Evolutionary conservation across 78 protist genomes (phyloP).

Genomic region (Chrysochromulina parva): DNA sequence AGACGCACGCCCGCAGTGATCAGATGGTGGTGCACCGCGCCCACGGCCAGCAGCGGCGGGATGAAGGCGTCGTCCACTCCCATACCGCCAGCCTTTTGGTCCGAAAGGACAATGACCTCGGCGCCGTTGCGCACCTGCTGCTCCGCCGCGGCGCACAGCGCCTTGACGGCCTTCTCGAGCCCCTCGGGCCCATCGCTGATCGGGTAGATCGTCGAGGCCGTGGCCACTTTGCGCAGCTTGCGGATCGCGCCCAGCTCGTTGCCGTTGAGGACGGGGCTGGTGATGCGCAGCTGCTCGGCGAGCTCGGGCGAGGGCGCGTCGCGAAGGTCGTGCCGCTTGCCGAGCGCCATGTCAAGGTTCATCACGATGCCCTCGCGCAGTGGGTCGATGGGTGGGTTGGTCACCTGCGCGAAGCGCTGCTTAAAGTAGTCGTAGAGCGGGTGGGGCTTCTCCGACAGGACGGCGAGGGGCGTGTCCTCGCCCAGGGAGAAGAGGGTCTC

Average conservation of each 20-base stretch:
- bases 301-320: background rate
- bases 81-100: background rate
- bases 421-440: slow-evolving; percentile 81
- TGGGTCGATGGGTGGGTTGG: slow-evolving; percentile 92
- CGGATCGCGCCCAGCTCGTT: slow-evolving; percentile 44
- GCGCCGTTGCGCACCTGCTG: slow-evolving; percentile 56
- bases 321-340: background rate
- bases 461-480: slow-evolving; percentile 81
- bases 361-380: slow-evolving; percentile 80
- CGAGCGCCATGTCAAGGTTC: slow-evolving; percentile 63
- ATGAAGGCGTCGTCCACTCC: slow-evolving; percentile 24
- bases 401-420: slow-evolving; percentile 87
- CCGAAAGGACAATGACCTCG: slow-evolving; percentile 68
- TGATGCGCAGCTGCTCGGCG: background rate
- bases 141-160: slow-evolving; percentile 50
- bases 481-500: slow-evolving; percentile 83
- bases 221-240: background rate
- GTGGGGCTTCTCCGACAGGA: slow-evolving; percentile 67
- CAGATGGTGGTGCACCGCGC: slow-evolving; percentile 82
- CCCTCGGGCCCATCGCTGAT: slow-evolving; percentile 41
- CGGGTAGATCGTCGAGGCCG: slow-evolving; percentile 63
- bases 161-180: slow-evolving; percentile 43
- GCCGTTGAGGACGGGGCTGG: background rate
- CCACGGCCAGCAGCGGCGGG: slow-evolving; percentile 69
- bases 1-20: slow-evolving; percentile 53